Percentiles rank a stretch among this genome's conserved stretches.
phyloP scores from a whole-genome alignment of 78 protist genomes.

The Andalucia godoyi region DNA sequence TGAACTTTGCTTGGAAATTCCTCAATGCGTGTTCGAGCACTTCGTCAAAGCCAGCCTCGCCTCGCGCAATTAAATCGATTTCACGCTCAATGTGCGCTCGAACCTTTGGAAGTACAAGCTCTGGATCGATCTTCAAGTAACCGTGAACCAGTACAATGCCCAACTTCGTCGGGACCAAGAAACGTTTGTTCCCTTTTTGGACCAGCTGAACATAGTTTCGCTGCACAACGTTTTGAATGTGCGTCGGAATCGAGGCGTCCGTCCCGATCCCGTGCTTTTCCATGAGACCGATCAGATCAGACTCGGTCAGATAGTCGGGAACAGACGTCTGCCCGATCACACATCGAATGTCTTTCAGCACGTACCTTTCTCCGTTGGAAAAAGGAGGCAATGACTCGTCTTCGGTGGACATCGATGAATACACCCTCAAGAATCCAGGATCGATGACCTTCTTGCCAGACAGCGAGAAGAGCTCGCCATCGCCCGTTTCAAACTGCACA shows the following conservation, averaged over 20 bases:
- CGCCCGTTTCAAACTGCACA: not conserved
- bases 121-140: constrained; percentile 18
- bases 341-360: not conserved
- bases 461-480: not conserved
- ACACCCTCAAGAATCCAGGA: too few species aligned
- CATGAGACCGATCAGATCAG: constrained; percentile 40
- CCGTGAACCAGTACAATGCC: constrained; percentile 28
- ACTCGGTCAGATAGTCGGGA: constrained; percentile 42
- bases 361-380: not conserved
- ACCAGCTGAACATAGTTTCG: constrained; percentile 26
- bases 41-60: not conserved
- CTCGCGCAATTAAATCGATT: constrained; percentile 5
- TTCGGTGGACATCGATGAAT: not conserved
- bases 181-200: not conserved
- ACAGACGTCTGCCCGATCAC: constrained; percentile 13
- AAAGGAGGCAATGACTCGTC: not conserved
- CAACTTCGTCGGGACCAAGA: constrained; percentile 40
- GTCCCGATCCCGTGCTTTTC: constrained; percentile 61
- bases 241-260: constrained; percentile 59
- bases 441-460: not conserved
- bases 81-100: constrained; percentile 21
- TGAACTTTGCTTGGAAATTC: not conserved
- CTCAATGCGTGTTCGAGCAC: not conserved
- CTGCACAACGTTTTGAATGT: constrained; percentile 22
- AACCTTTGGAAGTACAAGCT: constrained; percentile 16